Conservation (phyloP, 192 early-diverging fungal species). For the Linnemannia zychae region DNA sequence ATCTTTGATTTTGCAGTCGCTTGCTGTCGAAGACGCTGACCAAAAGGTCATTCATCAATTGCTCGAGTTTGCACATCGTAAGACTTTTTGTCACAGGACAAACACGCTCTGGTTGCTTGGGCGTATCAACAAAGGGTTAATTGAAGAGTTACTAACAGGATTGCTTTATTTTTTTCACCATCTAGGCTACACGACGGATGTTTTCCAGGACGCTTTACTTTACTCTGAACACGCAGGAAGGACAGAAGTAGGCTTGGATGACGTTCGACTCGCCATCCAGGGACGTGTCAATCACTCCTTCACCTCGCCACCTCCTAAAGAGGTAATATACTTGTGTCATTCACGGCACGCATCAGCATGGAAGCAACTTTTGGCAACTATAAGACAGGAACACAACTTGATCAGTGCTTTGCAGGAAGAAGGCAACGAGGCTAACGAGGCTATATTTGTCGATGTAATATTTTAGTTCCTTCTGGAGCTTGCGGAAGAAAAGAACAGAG, state of each 20-base stretch:
- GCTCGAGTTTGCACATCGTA: constrained; percentile 94
- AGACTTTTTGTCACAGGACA: background rate
- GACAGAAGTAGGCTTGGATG: constrained; percentile 82
- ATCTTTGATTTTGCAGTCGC: constrained; percentile 85
- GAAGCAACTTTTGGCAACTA: background rate
- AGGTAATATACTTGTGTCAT: constrained; percentile 63
- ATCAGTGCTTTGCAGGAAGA: background rate
- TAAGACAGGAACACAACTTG: no score
- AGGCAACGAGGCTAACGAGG: background rate
- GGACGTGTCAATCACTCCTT: constrained; percentile 93
- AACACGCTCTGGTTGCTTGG: background rate
- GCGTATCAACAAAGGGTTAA: background rate
- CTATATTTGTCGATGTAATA: background rate
- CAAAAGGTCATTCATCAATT: constrained; percentile 92
- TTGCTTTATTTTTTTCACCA: constrained; percentile 3
- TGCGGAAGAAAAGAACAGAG: constrained; percentile 82
- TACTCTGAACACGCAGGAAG: constrained; percentile 94
- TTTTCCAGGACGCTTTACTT: constrained; percentile 91
- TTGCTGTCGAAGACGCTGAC: constrained; percentile 90
- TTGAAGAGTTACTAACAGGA: background rate
- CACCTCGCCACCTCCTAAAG: constrained; percentile 89
- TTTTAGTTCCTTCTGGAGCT: constrained; percentile 79
- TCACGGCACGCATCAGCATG: background rate
- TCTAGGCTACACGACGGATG: constrained; percentile 88
- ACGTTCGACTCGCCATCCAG: constrained; percentile 94